phyloP scores from a whole-genome alignment of 2,329 filamentous ascomycete species.

The Biscogniauxia marginata region DNA sequence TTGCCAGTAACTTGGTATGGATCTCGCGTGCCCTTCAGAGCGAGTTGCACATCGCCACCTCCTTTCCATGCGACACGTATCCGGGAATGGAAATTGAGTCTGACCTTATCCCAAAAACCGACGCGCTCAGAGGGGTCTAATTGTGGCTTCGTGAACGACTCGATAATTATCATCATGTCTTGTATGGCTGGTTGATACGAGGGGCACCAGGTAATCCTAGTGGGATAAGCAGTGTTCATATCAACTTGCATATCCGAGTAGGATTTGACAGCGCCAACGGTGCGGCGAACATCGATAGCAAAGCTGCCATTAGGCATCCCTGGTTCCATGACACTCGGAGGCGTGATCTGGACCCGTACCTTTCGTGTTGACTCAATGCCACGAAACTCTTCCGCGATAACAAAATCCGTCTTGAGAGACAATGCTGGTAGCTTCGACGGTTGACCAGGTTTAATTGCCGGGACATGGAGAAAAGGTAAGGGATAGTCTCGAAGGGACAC shows the following conservation, averaged over 20 bases:
- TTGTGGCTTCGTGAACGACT: conserved; percentile 95
- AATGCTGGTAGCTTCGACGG: conserved; percentile 77
- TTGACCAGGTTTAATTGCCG: conserved; percentile 75
- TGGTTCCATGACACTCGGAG: conserved; percentile 61
- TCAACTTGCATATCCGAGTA: conserved; percentile 91
- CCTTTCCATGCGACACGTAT: conserved; percentile 89
- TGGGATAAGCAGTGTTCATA: conserved; percentile 90
- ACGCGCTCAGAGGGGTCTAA: conserved; percentile 90
- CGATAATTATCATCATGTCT: conserved; percentile 99
- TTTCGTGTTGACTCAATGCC: conserved; percentile 76
- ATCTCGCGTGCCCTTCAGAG: conserved; percentile 87
- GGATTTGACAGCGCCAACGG: conserved; percentile 91
- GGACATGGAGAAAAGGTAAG: conserved; percentile 86
- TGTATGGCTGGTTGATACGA: conserved; percentile 98
- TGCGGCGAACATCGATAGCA: conserved; percentile 81
- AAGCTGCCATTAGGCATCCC: conserved; percentile 63
- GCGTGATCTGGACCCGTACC: conserved; percentile 81
- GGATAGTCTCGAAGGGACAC: conserved; percentile 92
- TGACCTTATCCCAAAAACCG: conserved; percentile 98
- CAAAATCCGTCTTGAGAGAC: conserved; percentile 85
- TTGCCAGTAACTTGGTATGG: conserved; percentile 91
- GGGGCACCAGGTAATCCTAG: conserved; percentile 93
- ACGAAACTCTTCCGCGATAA: conserved; percentile 90
- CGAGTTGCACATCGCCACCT: conserved; percentile 91
- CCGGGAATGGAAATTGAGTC: conserved; percentile 89